These are phyloP conservation scores for Piloderma croceum DNA, from an alignment of 768 basidiomycete species.

Conservation along the genomic window DNA sequence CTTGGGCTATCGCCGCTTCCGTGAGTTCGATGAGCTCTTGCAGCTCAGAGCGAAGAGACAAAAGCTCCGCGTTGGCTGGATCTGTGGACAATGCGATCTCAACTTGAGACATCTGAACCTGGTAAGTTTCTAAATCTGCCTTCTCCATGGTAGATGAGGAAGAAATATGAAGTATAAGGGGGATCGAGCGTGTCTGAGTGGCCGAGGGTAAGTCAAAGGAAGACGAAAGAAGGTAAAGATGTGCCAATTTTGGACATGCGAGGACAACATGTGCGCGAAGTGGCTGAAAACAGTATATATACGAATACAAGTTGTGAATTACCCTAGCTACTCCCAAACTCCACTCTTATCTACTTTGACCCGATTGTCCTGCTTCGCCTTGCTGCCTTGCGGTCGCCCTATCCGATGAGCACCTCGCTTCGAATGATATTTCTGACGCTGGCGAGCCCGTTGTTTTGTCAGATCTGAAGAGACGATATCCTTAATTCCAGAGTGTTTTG, in stretches of 20 bases:
- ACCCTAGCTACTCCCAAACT: constrained; percentile 47
- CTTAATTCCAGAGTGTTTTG: constrained; percentile 32
- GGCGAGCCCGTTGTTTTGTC: constrained; percentile 49
- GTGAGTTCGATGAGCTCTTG: constrained; percentile 81
- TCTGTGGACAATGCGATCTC: constrained; percentile 73
- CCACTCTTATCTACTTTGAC: constrained; percentile 56
- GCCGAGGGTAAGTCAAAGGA: too few species aligned
- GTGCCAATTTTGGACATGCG: too few species aligned
- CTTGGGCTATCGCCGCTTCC: constrained; percentile 63
- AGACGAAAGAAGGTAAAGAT: too few species aligned
- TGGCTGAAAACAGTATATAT: too few species aligned
- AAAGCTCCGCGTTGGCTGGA: constrained; percentile 67
- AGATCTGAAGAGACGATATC: constrained; percentile 60
- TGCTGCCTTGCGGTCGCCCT: constrained; percentile 74
- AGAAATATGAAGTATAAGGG: too few species aligned
- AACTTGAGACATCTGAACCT: constrained; percentile 86
- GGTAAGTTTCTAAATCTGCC: constrained; percentile 82
- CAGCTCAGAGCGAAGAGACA: constrained; percentile 69
- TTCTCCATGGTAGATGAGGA: too few species aligned
- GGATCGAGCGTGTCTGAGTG: too few species aligned
- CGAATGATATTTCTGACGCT: constrained; percentile 75
- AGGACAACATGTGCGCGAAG: too few species aligned
- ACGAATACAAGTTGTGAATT: neutral
- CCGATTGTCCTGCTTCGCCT: constrained; percentile 72
- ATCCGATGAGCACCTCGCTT: constrained; percentile 58